These are phyloP conservation scores for Debaryomyces coudertii DNA, from an alignment of 1,139 yeast genomes.

Conservation along the genomic window DNA sequence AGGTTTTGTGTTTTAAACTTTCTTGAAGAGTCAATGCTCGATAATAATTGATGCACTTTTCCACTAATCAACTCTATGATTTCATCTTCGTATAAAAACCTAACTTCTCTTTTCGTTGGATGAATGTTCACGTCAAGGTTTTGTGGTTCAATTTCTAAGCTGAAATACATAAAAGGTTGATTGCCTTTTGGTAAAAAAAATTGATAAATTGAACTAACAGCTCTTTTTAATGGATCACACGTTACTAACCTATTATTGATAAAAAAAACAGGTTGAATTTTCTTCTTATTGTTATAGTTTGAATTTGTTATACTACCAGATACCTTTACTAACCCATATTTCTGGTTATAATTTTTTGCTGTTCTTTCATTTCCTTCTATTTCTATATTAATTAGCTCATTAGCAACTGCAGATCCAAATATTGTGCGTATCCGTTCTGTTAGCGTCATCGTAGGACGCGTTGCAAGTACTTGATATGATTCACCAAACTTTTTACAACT, in stretches of 20 bases:
- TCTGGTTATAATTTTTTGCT: conserved; percentile 15
- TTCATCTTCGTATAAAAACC: conserved; percentile 85
- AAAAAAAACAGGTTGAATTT: conserved; percentile 72
- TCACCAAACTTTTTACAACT: conserved; percentile 80
- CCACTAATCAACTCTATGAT: conserved; percentile 65
- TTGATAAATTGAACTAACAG: conserved; percentile 65
- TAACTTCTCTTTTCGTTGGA: conserved; percentile 92
- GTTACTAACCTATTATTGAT: conserved; percentile 82
- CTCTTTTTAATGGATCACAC: conserved; percentile 78
- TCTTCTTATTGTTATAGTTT: conserved; percentile 70
- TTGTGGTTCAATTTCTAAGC: conserved; percentile 64
- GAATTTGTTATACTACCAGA: conserved; percentile 72
- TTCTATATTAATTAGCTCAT: conserved; percentile 58
- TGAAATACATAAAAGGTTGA: conserved; percentile 76
- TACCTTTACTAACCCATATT: conserved; percentile 53
- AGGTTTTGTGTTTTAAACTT: conserved; percentile 69
- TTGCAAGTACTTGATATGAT: conserved; percentile 56
- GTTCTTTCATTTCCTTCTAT: conserved; percentile 20
- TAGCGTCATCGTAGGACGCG: conserved; percentile 49
- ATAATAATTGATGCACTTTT: conserved; percentile 52
- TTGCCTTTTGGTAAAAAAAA: conserved; percentile 78
- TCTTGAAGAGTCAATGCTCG: conserved; percentile 69
- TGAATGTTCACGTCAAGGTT: conserved; percentile 92
- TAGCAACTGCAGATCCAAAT: conserved; percentile 72
- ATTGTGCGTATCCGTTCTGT: conserved; percentile 74